These are phyloP conservation scores for Serendipita sp. DNA, from an alignment of 768 basidiomycete genomes.

Conservation along the genomic window DNA sequence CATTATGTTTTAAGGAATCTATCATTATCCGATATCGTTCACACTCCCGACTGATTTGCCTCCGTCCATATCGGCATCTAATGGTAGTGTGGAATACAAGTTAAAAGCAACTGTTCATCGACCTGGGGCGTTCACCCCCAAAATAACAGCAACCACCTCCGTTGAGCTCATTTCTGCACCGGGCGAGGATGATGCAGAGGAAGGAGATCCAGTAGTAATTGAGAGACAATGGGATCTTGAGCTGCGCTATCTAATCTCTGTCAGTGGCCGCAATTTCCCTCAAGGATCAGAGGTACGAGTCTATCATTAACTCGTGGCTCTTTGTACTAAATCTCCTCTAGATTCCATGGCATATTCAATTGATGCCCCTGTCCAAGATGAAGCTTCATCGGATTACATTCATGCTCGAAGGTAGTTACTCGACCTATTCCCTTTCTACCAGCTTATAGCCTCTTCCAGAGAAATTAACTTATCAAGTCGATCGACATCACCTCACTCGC, in stretches of 20 bases:
- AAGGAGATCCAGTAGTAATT: conserved; percentile 58
- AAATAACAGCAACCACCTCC: conserved; percentile 51
- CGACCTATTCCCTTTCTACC: conserved; percentile 5
- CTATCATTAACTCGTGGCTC: conserved; percentile 63
- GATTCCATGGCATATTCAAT: conserved; percentile 61
- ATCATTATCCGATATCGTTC: conserved; percentile 90
- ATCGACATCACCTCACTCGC: conserved; percentile 39
- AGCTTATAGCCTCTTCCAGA: conserved; percentile 29
- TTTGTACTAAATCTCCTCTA: conserved; percentile 29
- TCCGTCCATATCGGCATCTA: conserved; percentile 57
- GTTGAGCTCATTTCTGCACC: conserved; percentile 63
- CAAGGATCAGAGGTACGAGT: conserved; percentile 64
- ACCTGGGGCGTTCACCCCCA: conserved; percentile 63
- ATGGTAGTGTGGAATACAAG: conserved; percentile 62
- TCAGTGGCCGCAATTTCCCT: conserved; percentile 60
- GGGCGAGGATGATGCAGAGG: conserved; percentile 74
- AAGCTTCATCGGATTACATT: conserved; percentile 61
- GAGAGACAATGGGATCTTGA: conserved; percentile 87
- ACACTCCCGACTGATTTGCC: conserved; percentile 65
- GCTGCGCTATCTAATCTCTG: conserved; percentile 60
- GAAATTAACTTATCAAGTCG: conserved; percentile 19
- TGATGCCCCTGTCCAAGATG: conserved; percentile 73
- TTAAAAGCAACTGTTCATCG: conserved; percentile 72
- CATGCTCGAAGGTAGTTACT: conserved; percentile 57
- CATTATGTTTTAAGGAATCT: conserved; percentile 40